Evolutionary conservation across 306 rosid species (phyloP).

Genomic region (Lathyrus oleraceus): DNA sequence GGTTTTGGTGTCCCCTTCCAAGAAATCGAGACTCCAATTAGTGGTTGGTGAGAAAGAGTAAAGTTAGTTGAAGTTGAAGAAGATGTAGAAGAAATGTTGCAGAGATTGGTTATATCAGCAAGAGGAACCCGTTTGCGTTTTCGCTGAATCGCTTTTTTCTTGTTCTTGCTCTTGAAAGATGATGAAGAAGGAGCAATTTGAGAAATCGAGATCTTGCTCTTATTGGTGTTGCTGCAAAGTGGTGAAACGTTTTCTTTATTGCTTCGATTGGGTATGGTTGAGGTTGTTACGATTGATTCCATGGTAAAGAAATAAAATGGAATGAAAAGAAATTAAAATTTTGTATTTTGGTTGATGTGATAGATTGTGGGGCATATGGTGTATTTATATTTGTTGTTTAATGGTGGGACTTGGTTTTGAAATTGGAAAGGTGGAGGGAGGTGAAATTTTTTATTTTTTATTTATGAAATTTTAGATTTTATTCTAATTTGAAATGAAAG

Average conservation of each 20-base stretch:
- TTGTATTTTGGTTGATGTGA: not conserved
- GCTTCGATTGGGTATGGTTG: not conserved
- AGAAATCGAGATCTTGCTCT: not conserved
- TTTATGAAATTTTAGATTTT: not conserved
- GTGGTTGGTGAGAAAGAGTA: not conserved
- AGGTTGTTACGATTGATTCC: not conserved
- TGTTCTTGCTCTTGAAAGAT: conserved; percentile 28
- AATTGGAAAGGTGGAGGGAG: not conserved
- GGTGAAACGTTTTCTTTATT: conserved; percentile 44
- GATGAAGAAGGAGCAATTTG: not conserved
- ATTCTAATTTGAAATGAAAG: not conserved
- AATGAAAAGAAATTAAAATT: not conserved
- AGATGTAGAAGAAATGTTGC: conserved; percentile 6
- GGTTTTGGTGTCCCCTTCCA: not conserved
- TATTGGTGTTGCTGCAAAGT: too few relatives aligned
- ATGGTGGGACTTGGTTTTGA: not conserved
- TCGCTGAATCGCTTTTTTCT: not conserved
- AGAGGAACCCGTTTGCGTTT: conserved; percentile 35
- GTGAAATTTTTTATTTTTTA: not conserved
- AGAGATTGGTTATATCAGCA: conserved; percentile 35
- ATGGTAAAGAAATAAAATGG: not conserved
- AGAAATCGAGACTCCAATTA: not conserved
- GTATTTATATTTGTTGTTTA: conserved; percentile 1
- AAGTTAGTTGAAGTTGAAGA: not conserved
- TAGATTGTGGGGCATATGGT: not conserved